Evolutionary conservation across 495 filamentous ascomycete species (phyloP).

Genomic region (Podospora didyma): DNA sequence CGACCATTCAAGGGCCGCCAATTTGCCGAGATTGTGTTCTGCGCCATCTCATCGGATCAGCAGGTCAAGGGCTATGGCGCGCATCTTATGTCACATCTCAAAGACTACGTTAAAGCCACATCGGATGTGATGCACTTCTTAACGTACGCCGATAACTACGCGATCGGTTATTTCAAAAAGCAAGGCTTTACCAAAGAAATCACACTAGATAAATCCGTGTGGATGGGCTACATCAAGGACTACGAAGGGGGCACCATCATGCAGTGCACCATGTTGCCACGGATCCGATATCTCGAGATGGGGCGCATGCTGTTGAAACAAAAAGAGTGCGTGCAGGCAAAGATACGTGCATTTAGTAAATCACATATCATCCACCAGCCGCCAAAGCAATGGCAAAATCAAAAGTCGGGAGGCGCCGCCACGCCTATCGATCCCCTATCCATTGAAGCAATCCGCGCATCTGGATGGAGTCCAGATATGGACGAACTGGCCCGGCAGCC

Average conservation of each 20-base stretch:
- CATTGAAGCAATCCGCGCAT: slow-evolving; percentile 78
- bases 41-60: slow-evolving; percentile 94
- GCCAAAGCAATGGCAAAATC: slow-evolving; percentile 77
- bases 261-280: slow-evolving; percentile 97
- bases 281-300: slow-evolving; percentile 88
- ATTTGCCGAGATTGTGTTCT: slow-evolving; percentile 98
- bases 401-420: slow-evolving; percentile 36
- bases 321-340: slow-evolving; percentile 89
- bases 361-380: slow-evolving; percentile 84
- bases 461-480: slow-evolving; percentile 96
- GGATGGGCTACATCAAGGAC: slow-evolving; percentile 99
- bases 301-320: slow-evolving; percentile 97
- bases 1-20: slow-evolving; percentile 88
- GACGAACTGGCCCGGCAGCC: slow-evolving; percentile 93
- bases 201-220: slow-evolving; percentile 79
- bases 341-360: slow-evolving; percentile 87
- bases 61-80: slow-evolving; percentile 98
- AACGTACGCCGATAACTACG: slow-evolving; percentile 98
- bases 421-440: slow-evolving; percentile 73
- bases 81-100: slow-evolving; percentile 95
- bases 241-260: slow-evolving; percentile 99
- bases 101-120: slow-evolving; percentile 97
- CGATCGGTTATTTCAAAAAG: slow-evolving; percentile 99
- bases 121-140: slow-evolving; percentile 97
- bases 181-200: slow-evolving; percentile 99